Base-by-base conservation (phyloP, 805 yeast species). In the Nakazawaea pomicola region DNA sequence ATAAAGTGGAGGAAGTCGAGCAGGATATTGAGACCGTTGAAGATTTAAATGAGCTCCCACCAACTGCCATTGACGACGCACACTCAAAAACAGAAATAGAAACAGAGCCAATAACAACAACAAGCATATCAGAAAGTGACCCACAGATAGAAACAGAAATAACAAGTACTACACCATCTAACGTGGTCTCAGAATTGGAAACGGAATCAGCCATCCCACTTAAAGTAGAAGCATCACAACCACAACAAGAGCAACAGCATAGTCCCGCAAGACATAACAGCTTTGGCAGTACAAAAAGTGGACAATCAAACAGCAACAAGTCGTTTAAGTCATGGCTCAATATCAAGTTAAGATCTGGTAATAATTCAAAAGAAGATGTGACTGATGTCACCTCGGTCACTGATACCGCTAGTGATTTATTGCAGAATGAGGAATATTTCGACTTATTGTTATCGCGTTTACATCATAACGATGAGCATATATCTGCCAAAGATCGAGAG, bases 361-460 rank as follows among this genome's bases (percentile, higher is more conserved):
- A 31, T 17, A 16, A 12, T 6, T 35, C 40, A 9, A 41, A 27
- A 31, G 45, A 39, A 16, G 28, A 20, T 11, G 18, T 21, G 7
- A 14, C 29, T 12, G 40, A 33, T 5, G 29, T 29, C 33, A 30
- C 29, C 15, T 16, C 36, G 17, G 18, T 39, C 8, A 30, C 33
- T 11, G 34, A 24, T 10, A 17, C 36, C 10, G 38, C 34, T 28
- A 24, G 42, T 40, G 32, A 32, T 10, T 16, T 36, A 15, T 9
- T 37, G 15, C 25, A 36, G 14, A 27, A 30, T 29, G 28, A 45
- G 40, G 67, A 72, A 29, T 72, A 74, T 43, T 71, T 77, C 47
- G 83, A 76, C 54, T 65, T 87, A 46, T 65, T 86, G 28, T 70
- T 78, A 35, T 71, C 78, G 36, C 72, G 87, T 46, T 72, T 73